Evolutionary conservation across 2,329 filamentous ascomycete species (phyloP).

Genomic region (Ceratocystis destructans): DNA sequence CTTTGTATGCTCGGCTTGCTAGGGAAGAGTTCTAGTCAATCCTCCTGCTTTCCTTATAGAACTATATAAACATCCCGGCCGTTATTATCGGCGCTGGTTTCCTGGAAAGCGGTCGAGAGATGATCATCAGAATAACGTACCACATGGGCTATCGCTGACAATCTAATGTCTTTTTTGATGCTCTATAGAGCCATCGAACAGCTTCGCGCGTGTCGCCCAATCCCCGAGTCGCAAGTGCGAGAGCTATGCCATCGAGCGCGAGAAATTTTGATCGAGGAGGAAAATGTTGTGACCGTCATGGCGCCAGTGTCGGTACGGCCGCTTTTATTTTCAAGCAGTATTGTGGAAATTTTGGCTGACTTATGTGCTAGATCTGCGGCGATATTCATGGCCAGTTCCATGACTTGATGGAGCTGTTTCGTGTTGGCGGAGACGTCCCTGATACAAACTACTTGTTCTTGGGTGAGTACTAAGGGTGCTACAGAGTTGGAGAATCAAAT

Average conservation of each 20-base stretch:
- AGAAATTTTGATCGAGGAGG: slow-evolving; percentile 92
- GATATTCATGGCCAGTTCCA: slow-evolving; percentile 97
- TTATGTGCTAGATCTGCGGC: slow-evolving; percentile 59
- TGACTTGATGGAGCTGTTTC: slow-evolving; percentile 91
- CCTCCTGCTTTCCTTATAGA: too few relatives aligned
- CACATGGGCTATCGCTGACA: background rate
- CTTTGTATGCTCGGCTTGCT: background rate
- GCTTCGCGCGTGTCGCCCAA: slow-evolving; percentile 86
- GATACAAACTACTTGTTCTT: slow-evolving; percentile 97
- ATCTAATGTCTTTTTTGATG: background rate
- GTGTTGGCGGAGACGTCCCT: slow-evolving; percentile 82
- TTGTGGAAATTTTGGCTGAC: background rate
- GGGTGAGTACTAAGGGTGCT: slow-evolving; percentile 38
- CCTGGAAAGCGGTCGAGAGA: background rate
- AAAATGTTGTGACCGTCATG: slow-evolving; percentile 89
- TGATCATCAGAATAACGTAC: background rate
- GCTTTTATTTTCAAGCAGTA: background rate
- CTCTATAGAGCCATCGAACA: slow-evolving; percentile 72
- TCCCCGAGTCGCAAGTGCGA: slow-evolving; percentile 87
- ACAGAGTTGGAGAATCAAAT: background rate
- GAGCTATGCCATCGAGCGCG: slow-evolving; percentile 95
- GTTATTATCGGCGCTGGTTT: background rate
- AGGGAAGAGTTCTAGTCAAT: too few relatives aligned
- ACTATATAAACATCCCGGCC: background rate
- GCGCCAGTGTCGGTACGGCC: slow-evolving; percentile 72